Evolutionary conservation across 164 flowering plant genomes (phyloP), one percentile per base, ranked within the genome.

Genomic region (Liquidambar formosana): DNA sequence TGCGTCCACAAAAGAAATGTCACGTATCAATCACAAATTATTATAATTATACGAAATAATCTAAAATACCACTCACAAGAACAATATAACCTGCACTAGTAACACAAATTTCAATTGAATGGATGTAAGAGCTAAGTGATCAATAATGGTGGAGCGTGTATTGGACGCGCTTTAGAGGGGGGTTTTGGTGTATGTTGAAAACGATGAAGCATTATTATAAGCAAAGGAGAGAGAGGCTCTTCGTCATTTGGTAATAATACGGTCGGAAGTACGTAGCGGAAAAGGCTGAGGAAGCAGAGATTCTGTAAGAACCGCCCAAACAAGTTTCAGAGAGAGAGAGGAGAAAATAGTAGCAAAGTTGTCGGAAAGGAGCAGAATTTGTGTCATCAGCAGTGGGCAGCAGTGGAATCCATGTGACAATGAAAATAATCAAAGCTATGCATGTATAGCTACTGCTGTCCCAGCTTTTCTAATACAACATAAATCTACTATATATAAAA

Each of bases 191-290:
- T 18, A 51, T 46, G 22, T 33, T 33, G 41, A 16, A 49, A 49
- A 16, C 6, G 8, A 18, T 5, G 33, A 16, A 49, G 6, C 21
- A 61, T 15, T 5, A 15, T 10, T n/a, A 64, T 2, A 49, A 4
- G 8, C 3, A 13, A 16, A 1, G 4, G 5, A 10, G 27, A 22
- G 46, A n/a, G 66, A 62, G 25, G 13, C 14, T 12, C 1, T 25
- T 46, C 28, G 73, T 74, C 73, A 74, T 74, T 74, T 69, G 70
- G 73, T 65, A 69, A 74, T 74, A 59, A 74, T 74, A 69, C 49
- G 66, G 67, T 65, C 77, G 66, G 64, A 46, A n/a, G 70, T 64
- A 65, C 66, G 58, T 14, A 43, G 44, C 45, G 14, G 54, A 66
- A 15, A 21, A 15, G 16, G 16, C 44, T 25, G 53, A 10, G 63